phyloP scores from a whole-genome alignment of 192 early-diverging fungal genomes.

The Piromyces finnis region DNA sequence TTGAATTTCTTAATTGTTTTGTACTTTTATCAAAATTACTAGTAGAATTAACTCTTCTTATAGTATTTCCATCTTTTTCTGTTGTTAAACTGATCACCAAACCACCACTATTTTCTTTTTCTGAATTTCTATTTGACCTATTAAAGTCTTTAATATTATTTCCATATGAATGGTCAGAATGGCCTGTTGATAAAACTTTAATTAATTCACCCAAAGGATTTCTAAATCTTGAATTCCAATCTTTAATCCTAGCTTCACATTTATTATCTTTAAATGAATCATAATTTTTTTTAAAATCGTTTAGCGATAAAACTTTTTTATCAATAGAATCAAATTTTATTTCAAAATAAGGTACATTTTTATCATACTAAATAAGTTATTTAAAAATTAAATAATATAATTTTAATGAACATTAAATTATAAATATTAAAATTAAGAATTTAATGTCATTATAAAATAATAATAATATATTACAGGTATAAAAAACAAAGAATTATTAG shows the following conservation, averaged over 20 bases:
- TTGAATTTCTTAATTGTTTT: not conserved
- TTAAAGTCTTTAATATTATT: not conserved
- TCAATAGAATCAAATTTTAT: not conserved
- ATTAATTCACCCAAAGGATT: not conserved
- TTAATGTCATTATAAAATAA: too few species aligned
- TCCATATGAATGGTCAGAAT: not conserved
- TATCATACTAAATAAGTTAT: not conserved
- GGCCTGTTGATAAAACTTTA: not conserved
- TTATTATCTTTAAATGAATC: not conserved
- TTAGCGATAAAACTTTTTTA: not conserved
- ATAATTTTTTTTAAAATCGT: not conserved
- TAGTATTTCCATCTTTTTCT: too few species aligned
- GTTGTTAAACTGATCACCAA: too few species aligned
- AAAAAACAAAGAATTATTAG: not conserved
- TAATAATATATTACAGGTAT: not conserved
- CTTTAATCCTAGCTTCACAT: not conserved
- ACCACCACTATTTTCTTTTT: too few species aligned
- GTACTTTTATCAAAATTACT: not conserved
- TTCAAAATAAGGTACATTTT: not conserved
- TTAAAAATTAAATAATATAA: too few species aligned
- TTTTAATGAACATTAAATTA: too few species aligned
- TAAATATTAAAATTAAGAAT: too few species aligned
- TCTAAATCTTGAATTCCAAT: not conserved
- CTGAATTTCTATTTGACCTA: not conserved
- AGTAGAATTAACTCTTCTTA: not conserved